These are phyloP conservation scores for Colletotrichum falcatum DNA, from an alignment of 2,329 filamentous ascomycete species.

Conservation along the genomic window DNA sequence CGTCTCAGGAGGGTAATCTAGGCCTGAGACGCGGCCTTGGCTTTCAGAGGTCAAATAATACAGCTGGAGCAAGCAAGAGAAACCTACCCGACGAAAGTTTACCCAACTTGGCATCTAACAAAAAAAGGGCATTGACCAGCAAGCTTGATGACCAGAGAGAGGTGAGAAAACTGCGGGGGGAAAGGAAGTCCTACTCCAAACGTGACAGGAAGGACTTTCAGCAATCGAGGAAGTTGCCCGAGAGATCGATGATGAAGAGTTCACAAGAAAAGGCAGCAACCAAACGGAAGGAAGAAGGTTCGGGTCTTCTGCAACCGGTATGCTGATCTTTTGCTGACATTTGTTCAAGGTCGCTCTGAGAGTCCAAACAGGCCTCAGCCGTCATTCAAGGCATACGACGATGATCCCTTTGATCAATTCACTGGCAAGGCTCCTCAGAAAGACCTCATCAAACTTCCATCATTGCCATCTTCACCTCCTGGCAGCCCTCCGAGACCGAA, in stretches of 20 bases:
- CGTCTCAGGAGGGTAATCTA: constrained; percentile 11
- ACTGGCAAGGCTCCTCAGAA: constrained; percentile 11
- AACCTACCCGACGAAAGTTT: constrained; percentile 1
- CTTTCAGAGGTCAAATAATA: background rate
- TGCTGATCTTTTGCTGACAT: constrained; percentile 4
- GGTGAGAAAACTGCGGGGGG: background rate
- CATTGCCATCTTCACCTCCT: constrained; percentile 20
- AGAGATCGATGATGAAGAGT: background rate
- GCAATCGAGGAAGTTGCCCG: background rate
- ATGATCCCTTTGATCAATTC: constrained; percentile 34
- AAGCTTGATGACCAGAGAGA: constrained; percentile 7
- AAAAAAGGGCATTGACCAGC: background rate
- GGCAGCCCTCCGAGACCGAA: constrained; percentile 7
- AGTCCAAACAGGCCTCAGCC: constrained; percentile 14
- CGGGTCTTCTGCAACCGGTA: background rate
- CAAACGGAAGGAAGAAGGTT: constrained; percentile 23
- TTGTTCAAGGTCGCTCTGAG: background rate
- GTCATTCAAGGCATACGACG: constrained; percentile 37
- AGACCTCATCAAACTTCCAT: constrained; percentile 3
- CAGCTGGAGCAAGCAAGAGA: constrained; percentile 23
- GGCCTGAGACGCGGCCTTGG: background rate
- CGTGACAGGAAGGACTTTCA: background rate
- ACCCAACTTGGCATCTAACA: constrained; percentile 10
- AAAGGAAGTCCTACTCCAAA: constrained; percentile 4
- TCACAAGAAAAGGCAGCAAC: background rate